phyloP scores from a whole-genome alignment of 805 yeast genomes.

The Ogataea haglerorum region DNA sequence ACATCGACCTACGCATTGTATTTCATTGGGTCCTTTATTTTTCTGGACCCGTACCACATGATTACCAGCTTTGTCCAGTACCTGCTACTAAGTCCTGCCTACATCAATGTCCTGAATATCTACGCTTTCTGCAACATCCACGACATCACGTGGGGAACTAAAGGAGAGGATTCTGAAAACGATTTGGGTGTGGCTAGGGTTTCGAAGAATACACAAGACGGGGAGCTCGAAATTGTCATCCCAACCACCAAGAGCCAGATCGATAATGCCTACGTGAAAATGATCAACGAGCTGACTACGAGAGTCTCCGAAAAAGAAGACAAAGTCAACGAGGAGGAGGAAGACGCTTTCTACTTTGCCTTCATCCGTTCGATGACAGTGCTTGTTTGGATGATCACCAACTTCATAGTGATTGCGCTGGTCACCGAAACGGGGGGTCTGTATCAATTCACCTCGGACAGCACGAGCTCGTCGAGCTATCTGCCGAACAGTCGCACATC shows the following conservation, averaged over 20 bases:
- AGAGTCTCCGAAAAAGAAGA: conserved; percentile 29
- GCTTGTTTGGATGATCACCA: conserved; percentile 83
- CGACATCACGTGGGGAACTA: conserved; percentile 97
- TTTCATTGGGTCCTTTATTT: conserved; percentile 71
- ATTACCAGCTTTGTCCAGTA: conserved; percentile 84
- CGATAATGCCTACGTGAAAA: conserved; percentile 66
- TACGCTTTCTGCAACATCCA: conserved; percentile 96
- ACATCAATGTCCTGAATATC: conserved; percentile 85
- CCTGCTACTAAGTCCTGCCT: conserved; percentile 79
- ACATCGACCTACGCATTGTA: conserved; percentile 81
- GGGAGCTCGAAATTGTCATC: conserved; percentile 63
- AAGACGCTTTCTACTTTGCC: conserved; percentile 80
- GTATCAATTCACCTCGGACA: conserved; percentile 40
- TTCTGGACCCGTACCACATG: conserved; percentile 92
- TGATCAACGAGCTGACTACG: conserved; percentile 54
- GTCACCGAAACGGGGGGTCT: conserved; percentile 85
- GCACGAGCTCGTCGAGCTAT: conserved; percentile 29
- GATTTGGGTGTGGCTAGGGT: conserved; percentile 82
- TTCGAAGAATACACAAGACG: conserved; percentile 48
- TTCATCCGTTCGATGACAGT: conserved; percentile 87
- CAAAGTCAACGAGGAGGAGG: conserved; percentile 37
- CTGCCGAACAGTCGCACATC: conserved; percentile 45
- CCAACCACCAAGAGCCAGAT: conserved; percentile 78
- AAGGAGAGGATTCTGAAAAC: conserved; percentile 69
- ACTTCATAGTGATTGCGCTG: conserved; percentile 74